Evolutionary conservation across 1,139 yeast genomes (phyloP).

Genomic region (Kodamaea sp.): DNA sequence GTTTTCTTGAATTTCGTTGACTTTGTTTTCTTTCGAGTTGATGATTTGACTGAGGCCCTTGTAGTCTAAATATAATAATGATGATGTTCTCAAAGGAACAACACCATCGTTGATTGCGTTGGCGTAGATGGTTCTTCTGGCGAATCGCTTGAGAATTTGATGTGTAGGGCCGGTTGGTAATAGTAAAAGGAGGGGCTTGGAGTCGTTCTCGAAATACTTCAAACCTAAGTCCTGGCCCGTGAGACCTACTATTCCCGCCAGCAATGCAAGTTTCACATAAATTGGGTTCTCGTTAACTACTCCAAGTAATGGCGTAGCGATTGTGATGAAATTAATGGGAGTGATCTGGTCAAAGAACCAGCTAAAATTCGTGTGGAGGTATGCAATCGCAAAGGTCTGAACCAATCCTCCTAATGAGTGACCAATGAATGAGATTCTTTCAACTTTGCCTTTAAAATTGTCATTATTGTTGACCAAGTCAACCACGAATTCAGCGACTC

Average conservation of each 20-base stretch:
- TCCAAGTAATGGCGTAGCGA: constrained; percentile 90
- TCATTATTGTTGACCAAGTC: constrained; percentile 51
- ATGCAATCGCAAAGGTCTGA: constrained; percentile 90
- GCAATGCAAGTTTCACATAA: constrained; percentile 79
- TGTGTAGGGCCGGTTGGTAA: constrained; percentile 86
- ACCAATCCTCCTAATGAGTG: constrained; percentile 93
- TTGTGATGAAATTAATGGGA: constrained; percentile 80
- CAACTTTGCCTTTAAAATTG: constrained; percentile 36
- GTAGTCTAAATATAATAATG: constrained; percentile 70
- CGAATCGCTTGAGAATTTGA: constrained; percentile 59
- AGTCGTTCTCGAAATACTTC: constrained; percentile 33
- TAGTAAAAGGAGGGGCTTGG: constrained; percentile 66
- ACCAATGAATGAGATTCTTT: constrained; percentile 79
- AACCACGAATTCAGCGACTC: constrained; percentile 76
- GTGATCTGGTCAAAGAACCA: constrained; percentile 63
- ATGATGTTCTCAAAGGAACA: constrained; percentile 84
- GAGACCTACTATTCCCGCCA: constrained; percentile 87
- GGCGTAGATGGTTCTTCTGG: constrained; percentile 73
- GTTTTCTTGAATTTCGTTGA: constrained; percentile 5
- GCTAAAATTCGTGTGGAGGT: constrained; percentile 69
- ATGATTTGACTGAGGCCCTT: constrained; percentile 31
- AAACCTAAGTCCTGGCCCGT: constrained; percentile 93
- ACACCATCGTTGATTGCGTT: constrained; percentile 88
- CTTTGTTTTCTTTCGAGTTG: constrained; percentile 12
- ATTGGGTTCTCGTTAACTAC: constrained; percentile 83